Base-by-base conservation (phyloP, 805 yeast genomes). In the Suhomyces kilbournensis region DNA sequence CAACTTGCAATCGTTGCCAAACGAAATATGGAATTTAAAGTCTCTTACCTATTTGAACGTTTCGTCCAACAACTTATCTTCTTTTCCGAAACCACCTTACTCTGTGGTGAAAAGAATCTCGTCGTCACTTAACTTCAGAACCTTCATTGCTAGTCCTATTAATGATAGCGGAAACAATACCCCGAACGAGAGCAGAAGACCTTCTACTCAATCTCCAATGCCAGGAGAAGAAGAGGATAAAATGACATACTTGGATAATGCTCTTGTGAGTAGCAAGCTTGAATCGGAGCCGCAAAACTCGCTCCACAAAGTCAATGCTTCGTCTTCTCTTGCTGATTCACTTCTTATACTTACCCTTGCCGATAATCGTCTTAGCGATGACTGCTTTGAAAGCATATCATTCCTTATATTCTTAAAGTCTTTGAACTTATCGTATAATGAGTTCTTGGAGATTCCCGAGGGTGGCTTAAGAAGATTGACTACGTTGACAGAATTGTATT, bases 371-470 rank as follows among this genome's bases (percentile, higher is more conserved):
- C 77, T 94, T 32, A 80, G 78, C 23, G 97, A 93, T 63, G 86
- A 86, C 5, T 82, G 85, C 54, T 85, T 92, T 69, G 86, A 86
- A 50, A 76, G 82, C 3, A 72, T 94, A 30, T 79, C 88, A 5
- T 70, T 78, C 46, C 78, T 89, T 56, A 64, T 72, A 1, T 80
- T 84, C 47, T 69, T 94, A 56, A 80, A 79, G 53, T 66, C 78
- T 1, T 73, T 94, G 59, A 91, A 93, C 60, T 67, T 94, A 51
- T 83, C 96, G 0, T 93, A 93, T 67, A 94, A 94, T 62, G 92
- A 85, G 56, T 68, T 94, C 30, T 71, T 86, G 34, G 98, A 93
- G 59, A 81, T 93, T 25, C 96, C 97, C 0, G 68, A 75, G 17
- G 90, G 96, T n/a, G 82, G 84, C 2, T 64, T 89, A 10, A 69